Evolutionary conservation across 192 early-diverging fungal species (phyloP).

Genomic region (Glomus cerebriforme): DNA sequence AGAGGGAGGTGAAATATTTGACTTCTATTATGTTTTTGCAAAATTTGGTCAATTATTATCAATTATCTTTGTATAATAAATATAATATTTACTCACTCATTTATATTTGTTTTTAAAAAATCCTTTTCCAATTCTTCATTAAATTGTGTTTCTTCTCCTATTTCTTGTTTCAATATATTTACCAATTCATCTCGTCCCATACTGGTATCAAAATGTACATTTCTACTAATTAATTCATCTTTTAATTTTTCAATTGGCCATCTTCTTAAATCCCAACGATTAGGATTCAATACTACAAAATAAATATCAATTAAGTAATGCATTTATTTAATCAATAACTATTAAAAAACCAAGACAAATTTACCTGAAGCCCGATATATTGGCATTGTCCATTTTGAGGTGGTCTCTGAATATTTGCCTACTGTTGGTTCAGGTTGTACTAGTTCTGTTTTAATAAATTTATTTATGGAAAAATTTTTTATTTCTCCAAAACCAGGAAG

Average conservation of each 20-base stretch:
- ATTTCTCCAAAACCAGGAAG: neutral
- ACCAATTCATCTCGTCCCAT: no score
- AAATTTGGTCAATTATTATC: neutral
- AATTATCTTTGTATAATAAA: no score
- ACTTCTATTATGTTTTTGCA: neutral
- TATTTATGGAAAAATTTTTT: neutral
- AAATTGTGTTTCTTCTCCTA: neutral
- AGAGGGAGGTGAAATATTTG: neutral
- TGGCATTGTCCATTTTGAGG: neutral
- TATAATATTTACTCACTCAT: no score
- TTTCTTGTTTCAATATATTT: neutral
- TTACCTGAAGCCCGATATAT: slow-evolving; percentile 3
- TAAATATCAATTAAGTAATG: neutral
- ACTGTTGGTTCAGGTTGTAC: neutral
- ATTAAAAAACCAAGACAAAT: neutral
- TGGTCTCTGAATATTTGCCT: neutral
- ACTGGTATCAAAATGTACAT: no score
- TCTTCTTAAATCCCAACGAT: neutral
- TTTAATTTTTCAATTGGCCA: no score
- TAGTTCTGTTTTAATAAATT: neutral
- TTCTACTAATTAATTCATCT: no score
- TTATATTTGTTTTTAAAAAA: neutral
- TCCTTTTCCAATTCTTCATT: neutral
- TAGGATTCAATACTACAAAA: neutral
- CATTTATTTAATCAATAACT: neutral